Evolutionary conservation across 2,329 filamentous ascomycete genomes (phyloP), one percentile per base, ranked within the genome.

Genomic region (Scedosporium boydii): DNA sequence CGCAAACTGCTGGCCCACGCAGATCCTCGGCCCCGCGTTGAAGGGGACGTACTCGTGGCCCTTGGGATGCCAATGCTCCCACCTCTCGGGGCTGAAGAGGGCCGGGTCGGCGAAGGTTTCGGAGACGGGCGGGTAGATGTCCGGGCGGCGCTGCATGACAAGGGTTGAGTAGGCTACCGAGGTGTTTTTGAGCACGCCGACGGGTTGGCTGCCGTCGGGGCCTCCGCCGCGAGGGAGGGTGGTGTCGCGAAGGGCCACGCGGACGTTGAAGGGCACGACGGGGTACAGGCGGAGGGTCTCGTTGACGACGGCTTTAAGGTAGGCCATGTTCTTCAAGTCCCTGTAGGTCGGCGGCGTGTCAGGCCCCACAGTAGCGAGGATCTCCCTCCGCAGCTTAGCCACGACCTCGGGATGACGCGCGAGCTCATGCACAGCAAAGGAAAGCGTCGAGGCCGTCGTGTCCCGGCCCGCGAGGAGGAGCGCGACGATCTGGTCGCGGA

Each of bases 291-390:
- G 86, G 64, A 93, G 82, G 0, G 85, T 89, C 76, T 96, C 91
- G 75, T 90, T 88, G 68, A 96, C 81, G 59, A 89, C 76, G 68
- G 87, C 80, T 73, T 85, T 79, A 63, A 95, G 83, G 72, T 93
- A 96, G 69, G 89, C 88, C 91, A 96, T 96, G 66, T 82, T 82
- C 78, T 96, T 96, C 64, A 96, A 80, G 70, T 96, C 84, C 12
- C 85, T 82, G 72, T 96, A 96, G 0, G 88, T 91, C 0, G 87
- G 87, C 3, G 79, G 75, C 5, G 80, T 75, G 14, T 84, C 76
- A 6, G 82, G 73, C 1, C 92, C 92, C 4, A 96, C 82, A 0
- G 79, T 78, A 1, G 81, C 71, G 27, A 87, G 72, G 69, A 96
- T 91, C 73, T 96, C 91, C 26, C 77, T 74, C 26, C 92, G 86